These are phyloP conservation scores for Sclerotinia sclerotiorum DNA, from an alignment of 2,329 filamentous ascomycete species.

Conservation along the genomic window DNA sequence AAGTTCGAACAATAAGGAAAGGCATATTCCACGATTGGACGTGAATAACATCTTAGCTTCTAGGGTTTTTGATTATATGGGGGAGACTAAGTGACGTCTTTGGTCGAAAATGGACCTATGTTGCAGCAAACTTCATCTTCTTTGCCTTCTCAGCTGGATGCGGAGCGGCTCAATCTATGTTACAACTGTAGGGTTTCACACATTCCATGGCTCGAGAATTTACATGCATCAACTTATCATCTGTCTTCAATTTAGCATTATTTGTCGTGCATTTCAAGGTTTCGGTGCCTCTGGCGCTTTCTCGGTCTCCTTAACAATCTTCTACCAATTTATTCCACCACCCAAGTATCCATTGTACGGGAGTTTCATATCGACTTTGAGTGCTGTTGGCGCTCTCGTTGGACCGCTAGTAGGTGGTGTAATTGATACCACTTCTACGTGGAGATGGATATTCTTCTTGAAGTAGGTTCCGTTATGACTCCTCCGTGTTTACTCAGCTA, in stretches of 20 bases:
- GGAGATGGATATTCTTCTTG: constrained; percentile 36
- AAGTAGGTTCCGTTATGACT: too few species aligned
- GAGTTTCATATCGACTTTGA: constrained; percentile 23
- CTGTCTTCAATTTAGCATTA: neutral
- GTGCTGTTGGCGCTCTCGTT: constrained; percentile 26
- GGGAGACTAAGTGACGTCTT: neutral
- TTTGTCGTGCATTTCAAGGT: constrained; percentile 39
- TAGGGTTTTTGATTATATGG: neutral
- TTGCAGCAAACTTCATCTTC: neutral
- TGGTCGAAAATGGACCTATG: constrained; percentile 11
- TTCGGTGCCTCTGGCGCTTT: constrained; percentile 49
- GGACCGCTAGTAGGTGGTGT: constrained; percentile 41
- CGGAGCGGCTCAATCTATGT: neutral
- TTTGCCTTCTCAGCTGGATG: neutral
- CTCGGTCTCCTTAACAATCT: constrained; percentile 49
- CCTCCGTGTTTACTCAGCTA: too few species aligned
- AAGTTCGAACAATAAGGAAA: too few species aligned
- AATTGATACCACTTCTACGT: constrained; percentile 40
- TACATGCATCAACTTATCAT: constrained; percentile 23
- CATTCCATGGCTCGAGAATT: neutral
- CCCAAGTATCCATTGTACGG: constrained; percentile 46
- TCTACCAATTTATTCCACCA: constrained; percentile 51
- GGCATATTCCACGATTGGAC: too few species aligned
- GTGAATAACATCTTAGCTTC: neutral
- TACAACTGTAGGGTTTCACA: constrained; percentile 1